phyloP scores from a whole-genome alignment of 257 asterid species.

The Capsicum rhomboideum region DNA sequence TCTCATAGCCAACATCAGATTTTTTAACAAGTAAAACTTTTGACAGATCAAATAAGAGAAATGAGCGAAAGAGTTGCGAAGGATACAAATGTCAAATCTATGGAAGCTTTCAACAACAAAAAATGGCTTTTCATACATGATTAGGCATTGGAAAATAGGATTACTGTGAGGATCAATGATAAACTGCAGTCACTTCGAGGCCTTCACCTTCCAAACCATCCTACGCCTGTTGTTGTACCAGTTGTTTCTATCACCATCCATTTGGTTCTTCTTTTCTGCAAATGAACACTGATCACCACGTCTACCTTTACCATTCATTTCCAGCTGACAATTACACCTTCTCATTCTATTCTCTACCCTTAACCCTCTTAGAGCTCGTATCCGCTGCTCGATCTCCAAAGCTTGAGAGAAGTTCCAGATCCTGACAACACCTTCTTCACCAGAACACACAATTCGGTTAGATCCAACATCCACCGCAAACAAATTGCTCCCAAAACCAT shows the following conservation, averaged over 20 bases:
- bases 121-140: not conserved
- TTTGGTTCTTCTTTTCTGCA: conserved; percentile 66
- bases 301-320: conserved; percentile 32
- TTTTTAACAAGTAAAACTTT: not conserved
- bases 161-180: not conserved
- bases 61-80: not conserved
- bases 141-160: not conserved
- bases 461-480: conserved; percentile 64
- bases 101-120: not conserved
- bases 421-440: conserved; percentile 88
- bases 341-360: conserved; percentile 80
- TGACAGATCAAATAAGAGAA: not conserved
- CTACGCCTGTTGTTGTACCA: conserved; percentile 60
- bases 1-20: not conserved
- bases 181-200: conserved; percentile 21
- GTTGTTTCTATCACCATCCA: conserved; percentile 45
- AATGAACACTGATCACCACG: conserved; percentile 56
- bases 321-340: conserved; percentile 51
- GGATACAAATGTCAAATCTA: not conserved
- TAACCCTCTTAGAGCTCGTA: conserved; percentile 35
- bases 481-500: conserved; percentile 69
- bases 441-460: conserved; percentile 83
- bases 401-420: conserved; percentile 93
- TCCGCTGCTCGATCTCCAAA: conserved; percentile 62
- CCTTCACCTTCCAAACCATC: conserved; percentile 66